These are phyloP conservation scores for Lactarius evosmus DNA, from an alignment of 768 basidiomycete genomes.

Conservation along the genomic window DNA sequence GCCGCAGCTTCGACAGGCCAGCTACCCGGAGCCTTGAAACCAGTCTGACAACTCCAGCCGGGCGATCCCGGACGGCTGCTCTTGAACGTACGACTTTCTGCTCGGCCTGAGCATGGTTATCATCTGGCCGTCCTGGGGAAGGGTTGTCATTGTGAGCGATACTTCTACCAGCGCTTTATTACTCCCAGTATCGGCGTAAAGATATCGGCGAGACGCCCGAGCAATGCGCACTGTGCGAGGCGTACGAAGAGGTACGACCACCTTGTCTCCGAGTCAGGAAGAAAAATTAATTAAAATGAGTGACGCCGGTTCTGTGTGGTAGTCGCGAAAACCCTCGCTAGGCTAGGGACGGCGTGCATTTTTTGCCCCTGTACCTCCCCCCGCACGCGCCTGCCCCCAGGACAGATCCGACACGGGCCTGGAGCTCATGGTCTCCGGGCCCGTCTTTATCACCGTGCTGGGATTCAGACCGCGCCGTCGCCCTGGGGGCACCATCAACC, in stretches of 20 bases:
- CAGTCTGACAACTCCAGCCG: conserved; percentile 43
- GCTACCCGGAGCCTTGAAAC: background rate
- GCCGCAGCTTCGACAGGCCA: background rate
- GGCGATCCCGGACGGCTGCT: conserved; percentile 44
- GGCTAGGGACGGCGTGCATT: conserved; percentile 45
- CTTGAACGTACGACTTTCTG: conserved; percentile 51
- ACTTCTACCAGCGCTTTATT: conserved; percentile 17
- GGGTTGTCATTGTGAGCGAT: conserved; percentile 47
- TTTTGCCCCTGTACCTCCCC: conserved; percentile 45
- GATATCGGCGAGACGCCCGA: conserved; percentile 64
- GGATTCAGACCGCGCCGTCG: conserved; percentile 32
- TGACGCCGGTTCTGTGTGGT: conserved; percentile 34
- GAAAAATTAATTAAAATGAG: background rate
- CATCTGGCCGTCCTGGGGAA: conserved; percentile 54
- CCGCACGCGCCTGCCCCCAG: conserved; percentile 41
- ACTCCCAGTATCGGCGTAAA: too few relatives aligned
- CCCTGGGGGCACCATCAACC: conserved; percentile 22
- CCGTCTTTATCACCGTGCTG: conserved; percentile 41
- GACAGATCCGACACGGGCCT: conserved; percentile 2
- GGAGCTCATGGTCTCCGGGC: conserved; percentile 39
- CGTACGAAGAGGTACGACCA: conserved; percentile 58
- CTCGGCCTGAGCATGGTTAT: conserved; percentile 62
- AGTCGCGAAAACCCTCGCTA: background rate
- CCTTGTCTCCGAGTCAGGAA: background rate
- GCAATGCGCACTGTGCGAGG: conserved; percentile 57